Percentiles rank a stretch among this genome's conserved stretches.
These are phyloP conservation scores for Nicotiana sylvestris DNA, from an alignment of 257 asterid genomes.

Conservation along the genomic window DNA sequence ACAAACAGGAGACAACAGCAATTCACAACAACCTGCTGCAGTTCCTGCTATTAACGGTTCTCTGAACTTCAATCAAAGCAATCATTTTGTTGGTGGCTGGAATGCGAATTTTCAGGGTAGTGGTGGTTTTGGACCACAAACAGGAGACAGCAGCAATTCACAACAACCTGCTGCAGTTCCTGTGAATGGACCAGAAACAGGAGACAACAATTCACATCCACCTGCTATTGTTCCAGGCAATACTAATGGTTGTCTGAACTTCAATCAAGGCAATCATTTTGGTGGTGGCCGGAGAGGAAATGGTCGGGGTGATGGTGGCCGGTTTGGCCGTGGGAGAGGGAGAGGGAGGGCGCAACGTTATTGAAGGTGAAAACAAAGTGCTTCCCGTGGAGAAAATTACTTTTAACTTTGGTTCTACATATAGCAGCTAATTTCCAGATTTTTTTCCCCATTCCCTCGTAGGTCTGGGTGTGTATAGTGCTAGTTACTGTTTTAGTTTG, in stretches of 20 bases:
- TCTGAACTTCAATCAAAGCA: conserved; percentile 35
- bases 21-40: conserved; percentile 23
- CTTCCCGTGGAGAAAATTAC: too few species aligned
- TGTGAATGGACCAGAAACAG: conserved; percentile 29
- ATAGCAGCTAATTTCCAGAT: not conserved
- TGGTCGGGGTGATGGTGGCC: conserved; percentile 53
- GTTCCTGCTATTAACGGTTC: conserved; percentile 15
- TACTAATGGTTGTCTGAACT: conserved; percentile 12
- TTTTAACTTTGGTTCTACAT: not conserved
- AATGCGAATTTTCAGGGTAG: conserved; percentile 37
- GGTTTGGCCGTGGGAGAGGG: conserved; percentile 50
- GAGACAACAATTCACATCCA: conserved; percentile 19
- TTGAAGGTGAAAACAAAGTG: conserved; percentile 1
- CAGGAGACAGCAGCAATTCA: too few species aligned
- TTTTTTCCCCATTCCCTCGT: not conserved
- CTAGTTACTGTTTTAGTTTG: not conserved
- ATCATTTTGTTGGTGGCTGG: conserved; percentile 39
- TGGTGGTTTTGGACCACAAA: conserved; percentile 30
- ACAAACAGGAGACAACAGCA: conserved; percentile 8
- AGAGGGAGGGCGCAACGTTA: conserved; percentile 31
- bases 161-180: too few species aligned
- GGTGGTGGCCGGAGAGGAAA: conserved; percentile 45
- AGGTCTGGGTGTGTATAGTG: not conserved
- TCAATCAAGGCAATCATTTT: conserved; percentile 34
- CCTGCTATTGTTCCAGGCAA: conserved; percentile 24